Conservation (phyloP, 129 eudicot species). For the Silybum marianum region DNA sequence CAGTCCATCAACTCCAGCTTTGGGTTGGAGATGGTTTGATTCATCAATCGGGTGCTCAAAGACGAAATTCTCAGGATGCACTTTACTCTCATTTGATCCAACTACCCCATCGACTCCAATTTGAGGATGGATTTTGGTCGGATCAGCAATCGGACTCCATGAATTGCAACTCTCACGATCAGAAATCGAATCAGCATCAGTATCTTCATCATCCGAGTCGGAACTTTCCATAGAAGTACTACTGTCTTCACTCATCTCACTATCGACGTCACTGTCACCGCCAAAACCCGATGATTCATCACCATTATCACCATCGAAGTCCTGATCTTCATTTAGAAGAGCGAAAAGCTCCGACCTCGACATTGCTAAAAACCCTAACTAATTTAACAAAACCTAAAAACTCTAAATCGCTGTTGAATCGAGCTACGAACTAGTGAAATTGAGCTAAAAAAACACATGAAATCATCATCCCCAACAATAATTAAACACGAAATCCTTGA, state of each 20-base stretch:
- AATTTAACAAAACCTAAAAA: background rate
- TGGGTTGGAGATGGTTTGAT: background rate
- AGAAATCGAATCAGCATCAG: background rate
- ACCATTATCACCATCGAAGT: background rate
- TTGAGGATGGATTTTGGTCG: background rate
- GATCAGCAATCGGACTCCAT: background rate
- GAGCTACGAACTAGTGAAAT: background rate
- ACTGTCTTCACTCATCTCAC: background rate
- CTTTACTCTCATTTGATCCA: background rate
- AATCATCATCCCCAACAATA: background rate
- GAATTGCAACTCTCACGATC: background rate
- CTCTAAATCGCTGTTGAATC: background rate
- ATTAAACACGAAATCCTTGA: background rate
- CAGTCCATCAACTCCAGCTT: conserved; percentile 21
- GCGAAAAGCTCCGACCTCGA: background rate
- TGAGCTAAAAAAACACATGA: background rate
- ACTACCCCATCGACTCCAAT: background rate
- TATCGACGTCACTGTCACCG: background rate
- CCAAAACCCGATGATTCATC: background rate
- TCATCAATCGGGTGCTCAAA: background rate
- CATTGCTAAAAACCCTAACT: background rate
- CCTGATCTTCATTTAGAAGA: background rate
- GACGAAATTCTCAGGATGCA: background rate
- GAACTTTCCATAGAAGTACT: background rate
- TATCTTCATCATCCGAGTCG: background rate